Conservation (phyloP, 257 asterid species). For the Fraxinus cuspidata region DNA sequence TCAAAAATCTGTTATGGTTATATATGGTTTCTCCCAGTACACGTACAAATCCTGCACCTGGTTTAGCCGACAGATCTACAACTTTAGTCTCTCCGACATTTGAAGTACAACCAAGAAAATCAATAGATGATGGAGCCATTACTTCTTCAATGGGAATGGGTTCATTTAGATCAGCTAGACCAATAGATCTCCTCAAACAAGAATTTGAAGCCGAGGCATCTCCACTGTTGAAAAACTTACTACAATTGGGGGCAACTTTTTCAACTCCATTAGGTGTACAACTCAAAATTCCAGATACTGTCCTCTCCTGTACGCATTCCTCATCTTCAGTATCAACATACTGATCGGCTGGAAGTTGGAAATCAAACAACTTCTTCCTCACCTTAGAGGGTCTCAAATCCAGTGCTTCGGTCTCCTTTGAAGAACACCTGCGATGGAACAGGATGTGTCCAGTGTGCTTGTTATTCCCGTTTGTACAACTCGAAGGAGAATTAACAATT, state of each 20-base stretch:
- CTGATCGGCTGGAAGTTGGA: conserved; percentile 87
- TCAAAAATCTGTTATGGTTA: conserved; percentile 32
- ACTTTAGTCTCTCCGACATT: conserved; percentile 44
- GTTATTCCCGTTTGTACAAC: conserved; percentile 59
- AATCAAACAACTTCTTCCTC: conserved; percentile 81
- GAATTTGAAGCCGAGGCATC: conserved; percentile 48
- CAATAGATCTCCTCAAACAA: conserved; percentile 39
- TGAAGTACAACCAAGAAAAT: conserved; percentile 48
- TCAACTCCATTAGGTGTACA: conserved; percentile 37
- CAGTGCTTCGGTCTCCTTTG: conserved; percentile 56
- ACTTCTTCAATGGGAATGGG: conserved; percentile 66
- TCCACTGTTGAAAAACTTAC: conserved; percentile 29
- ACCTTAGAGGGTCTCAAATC: conserved; percentile 77
- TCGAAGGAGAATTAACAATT: conserved; percentile 63
- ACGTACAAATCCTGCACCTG: conserved; percentile 42
- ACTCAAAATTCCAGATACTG: conserved; percentile 33
- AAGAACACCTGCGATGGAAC: conserved; percentile 44
- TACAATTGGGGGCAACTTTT: conserved; percentile 32
- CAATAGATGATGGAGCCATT: conserved; percentile 41
- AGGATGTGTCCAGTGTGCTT: conserved; percentile 39
- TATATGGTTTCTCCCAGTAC: conserved; percentile 33
- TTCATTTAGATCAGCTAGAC: conserved; percentile 83
- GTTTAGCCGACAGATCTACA: conserved; percentile 35
- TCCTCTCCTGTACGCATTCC: conserved; percentile 35
- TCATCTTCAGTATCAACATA: conserved; percentile 67